Evolutionary conservation across 73 alveolate genomes (phyloP), one percentile per base, ranked within the genome.

Genomic region (Blepharisma japonicum): DNA sequence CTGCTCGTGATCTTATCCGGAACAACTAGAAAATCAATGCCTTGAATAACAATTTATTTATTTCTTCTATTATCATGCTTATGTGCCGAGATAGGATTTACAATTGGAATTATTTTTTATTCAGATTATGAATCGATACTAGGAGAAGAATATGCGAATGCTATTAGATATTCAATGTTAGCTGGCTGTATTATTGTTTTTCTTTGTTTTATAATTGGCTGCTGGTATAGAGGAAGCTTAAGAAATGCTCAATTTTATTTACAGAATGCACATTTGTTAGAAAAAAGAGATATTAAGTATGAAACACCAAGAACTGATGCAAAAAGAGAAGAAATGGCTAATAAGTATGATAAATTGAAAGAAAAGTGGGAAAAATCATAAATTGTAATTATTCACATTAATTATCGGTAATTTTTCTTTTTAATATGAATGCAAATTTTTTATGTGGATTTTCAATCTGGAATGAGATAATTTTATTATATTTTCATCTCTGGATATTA

Each of bases 101-200:
- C 74, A 14, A n/a, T 61, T 20, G 74, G 47, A 20, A 25, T 61
- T n/a, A 61, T 61, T 20, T 20, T 61, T 8, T 61, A 61, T 25
- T 14, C 74, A 5, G 47, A 61, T 18, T 61, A 61, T 25, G 74
- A 61, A 25, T 25, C 39, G 11, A 20, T 61, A 14, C 74, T 61
- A 14, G 74, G 74, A 14, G 74, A 61, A 61, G 74, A 61, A 25
- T 61, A 61, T 25, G 74, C 74, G 14, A 61, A 61, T 61, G 38
- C 23, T 14, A 25, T 61, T 20, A 61, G 74, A 61, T 61, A 25
- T 14, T 9, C 46, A 9, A 61, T 61, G 74, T 2, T 61, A 2
- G 74, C 47, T 9, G 74, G 47, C 23, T 61, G 74, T 5, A 25
- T 61, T 8, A n/a, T 61, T 61, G 23, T 61, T 1, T 61, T 61